Base-by-base conservation (phyloP, 495 filamentous ascomycete species). In the Penicillium verhagenii region DNA sequence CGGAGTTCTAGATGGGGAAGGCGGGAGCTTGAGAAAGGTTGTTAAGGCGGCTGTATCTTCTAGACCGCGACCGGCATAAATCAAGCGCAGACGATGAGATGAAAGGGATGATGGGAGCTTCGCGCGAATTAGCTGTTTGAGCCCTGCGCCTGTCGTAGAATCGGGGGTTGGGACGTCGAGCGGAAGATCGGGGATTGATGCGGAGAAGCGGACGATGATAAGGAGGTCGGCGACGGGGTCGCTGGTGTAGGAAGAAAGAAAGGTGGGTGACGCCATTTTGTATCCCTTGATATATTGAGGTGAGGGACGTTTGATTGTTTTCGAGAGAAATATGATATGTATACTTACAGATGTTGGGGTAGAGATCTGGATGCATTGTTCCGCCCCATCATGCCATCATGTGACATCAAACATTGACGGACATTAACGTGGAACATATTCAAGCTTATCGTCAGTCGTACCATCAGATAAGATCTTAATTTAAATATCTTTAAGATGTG, bases 171-270 rank as follows among this genome's bases (percentile, higher is more conserved):
- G 63, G 71, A 96, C 80, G 65, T 89, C 83, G 54, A 97, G 81
- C 46, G 84, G 82, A 48, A 96, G 83, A 72, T 97, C 93, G 7
- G 91, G 84, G 52, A 93, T 81, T 3, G 89, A 82, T 52, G 87
- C 85, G 44, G 90, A 87, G 82, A 97, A 97, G 68, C 92, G 90
- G 71, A 97, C 85, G 18, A 85, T 92, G 19, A 96, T 79, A 62
- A 85, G 81, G 43, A 92, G 68, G 50, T 80, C 79, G 33, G 78
- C 72, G 19, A 58, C 58, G 59, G 61, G 54, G 28, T 56, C 58
- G 29, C 48, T 46, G 14, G 47, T 31, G 50, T 57, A 29, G 20
- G 56, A 5, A 56, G 59, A 43, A 59, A 63, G 66, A 19, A 63
- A 59, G 28, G 57, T 23, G 14, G 48, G 50, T 10, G 61, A 58